Evolutionary conservation across 805 yeast species (phyloP), one percentile per base, ranked within the genome.

Genomic region (Yarrowia deformans): DNA sequence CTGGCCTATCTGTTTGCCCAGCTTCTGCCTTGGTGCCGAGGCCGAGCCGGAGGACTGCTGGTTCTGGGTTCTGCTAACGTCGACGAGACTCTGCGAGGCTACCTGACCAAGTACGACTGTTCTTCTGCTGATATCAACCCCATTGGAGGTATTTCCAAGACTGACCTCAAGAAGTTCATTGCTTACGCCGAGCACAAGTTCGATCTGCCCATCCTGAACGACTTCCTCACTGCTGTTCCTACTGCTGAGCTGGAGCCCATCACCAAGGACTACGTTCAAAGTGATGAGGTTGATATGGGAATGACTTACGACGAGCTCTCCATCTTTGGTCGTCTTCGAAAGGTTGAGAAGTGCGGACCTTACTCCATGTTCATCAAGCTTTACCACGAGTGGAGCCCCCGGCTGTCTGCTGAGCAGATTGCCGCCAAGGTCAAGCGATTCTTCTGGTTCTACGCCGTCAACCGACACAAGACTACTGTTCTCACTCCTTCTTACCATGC

Each of bases 231-330:
- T 73, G 99, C 99, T 0, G 90, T 95, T 0, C 99, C 99, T 39
- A 94, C 99, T 0, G 99, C 99, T 0, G 99, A 95, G 77, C 84
- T 95, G 66, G 99, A 95, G 76, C 99, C 99, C 43, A 94, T 92
- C 68, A 95, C 99, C 0, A 88, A 90, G 72, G 84, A 87, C 69
- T 94, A 95, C 74, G 96, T 94, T 16, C 99, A 95, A 79, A 90
- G 97, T 40, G 99, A 95, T 78, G 99, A 95, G 79, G 88, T 86
- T 14, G 99, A 95, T 76, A 95, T 95, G 99, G 99, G 99, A 1
- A 90, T 96, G 89, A 90, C 97, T 0, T 95, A 95, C 75, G 97
- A 93, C 72, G 99, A 95, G 77, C 84, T 95, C 70, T 89, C 97
- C 42, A 83, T 90, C 8, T 93, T 95, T 81, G 99, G 99, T 14